Base-by-base conservation (phyloP, 2,329 filamentous ascomycete species). In the Pestalotiopsis sp. region DNA sequence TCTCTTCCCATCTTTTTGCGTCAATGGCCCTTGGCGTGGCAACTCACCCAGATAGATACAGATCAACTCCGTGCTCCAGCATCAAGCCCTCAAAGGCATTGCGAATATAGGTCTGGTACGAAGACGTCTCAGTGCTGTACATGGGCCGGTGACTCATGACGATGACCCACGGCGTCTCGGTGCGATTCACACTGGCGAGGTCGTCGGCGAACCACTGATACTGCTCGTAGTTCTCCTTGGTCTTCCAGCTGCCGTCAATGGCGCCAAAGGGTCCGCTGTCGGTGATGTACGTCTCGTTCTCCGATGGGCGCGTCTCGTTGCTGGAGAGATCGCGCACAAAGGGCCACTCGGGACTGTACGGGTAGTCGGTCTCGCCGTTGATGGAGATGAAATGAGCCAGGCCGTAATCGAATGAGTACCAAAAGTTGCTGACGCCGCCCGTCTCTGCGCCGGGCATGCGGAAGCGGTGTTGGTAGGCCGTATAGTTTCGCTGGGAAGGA, bases 401-500 rank as follows among this genome's bases (percentile, higher is more conserved):
- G 68, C 86, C 86, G 74, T 88, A 87, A 67, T 88, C 86, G 72
- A 88, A 89, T 0, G 84, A 86, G 77, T 86, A 88, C 86, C 86
- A 88, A 72, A 88, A 87, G 0, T 85, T 83, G 17, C 85, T 83
- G 17, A 83, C 80, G 4, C 84, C 78, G 7, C 86, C 78, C 39
- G 73, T 38, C 22, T 74, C 71, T 1, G 86, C 85, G 71, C 81
- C 81, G 68, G 81, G 80, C 58, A 85, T 85, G 30, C 76, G 77
- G 4, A 80, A 69, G 56, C 79, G 79, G 73, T 85, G 76, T 70
- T 85, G 81, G 74, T 78, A 85, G 1, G 84, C 85, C 0, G 76
- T 75, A 2, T 70, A 73, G 73, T 82, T 78, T 10, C 75, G 66
- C 0, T 86, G 88, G 0, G 79, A 81, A 1, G 81, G 63, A 30